Conservation (phyloP, 2,329 filamentous ascomycete genomes). For the Epichloe aotearoae region DNA sequence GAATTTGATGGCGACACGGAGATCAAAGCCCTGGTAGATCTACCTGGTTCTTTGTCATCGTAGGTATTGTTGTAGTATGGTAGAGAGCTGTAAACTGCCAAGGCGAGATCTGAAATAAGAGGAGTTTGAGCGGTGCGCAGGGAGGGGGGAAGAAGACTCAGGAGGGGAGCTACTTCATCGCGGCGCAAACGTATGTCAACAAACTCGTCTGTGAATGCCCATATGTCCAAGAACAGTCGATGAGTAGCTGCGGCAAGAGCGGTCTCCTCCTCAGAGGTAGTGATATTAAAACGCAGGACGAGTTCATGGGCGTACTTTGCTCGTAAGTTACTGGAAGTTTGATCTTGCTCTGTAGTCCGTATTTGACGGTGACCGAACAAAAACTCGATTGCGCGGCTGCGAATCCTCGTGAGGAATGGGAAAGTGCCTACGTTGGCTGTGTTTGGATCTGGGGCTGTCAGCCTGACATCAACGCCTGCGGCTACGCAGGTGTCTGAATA, state of each 20-base stretch:
- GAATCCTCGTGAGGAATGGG: slow-evolving; percentile 36
- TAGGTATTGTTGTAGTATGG: slow-evolving; percentile 11
- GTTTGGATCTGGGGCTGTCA: neutral
- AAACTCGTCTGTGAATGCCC: slow-evolving; percentile 70
- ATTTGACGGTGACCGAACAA: slow-evolving; percentile 33
- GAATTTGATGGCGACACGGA: slow-evolving; percentile 18
- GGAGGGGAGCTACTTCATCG: slow-evolving; percentile 63
- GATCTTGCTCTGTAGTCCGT: slow-evolving; percentile 13
- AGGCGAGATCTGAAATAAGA: slow-evolving; percentile 67
- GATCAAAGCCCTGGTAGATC: neutral
- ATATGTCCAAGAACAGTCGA: slow-evolving; percentile 75
- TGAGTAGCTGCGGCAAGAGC: slow-evolving; percentile 61
- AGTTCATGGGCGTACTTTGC: slow-evolving; percentile 61
- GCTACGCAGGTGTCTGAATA: neutral
- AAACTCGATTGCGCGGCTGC: slow-evolving; percentile 35
- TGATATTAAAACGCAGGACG: slow-evolving; percentile 80
- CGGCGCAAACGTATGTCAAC: slow-evolving; percentile 73
- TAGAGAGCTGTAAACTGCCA: slow-evolving; percentile 51
- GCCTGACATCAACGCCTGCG: neutral
- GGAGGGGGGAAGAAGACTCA: slow-evolving; percentile 60
- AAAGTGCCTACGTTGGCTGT: slow-evolving; percentile 21
- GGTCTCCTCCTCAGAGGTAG: slow-evolving; percentile 50
- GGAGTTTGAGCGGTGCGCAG: slow-evolving; percentile 59
- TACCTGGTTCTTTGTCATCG: neutral
- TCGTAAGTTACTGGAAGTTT: slow-evolving; percentile 20